Base-by-base conservation (phyloP, 805 yeast genomes). In the Yamadazyma kitorensis region DNA sequence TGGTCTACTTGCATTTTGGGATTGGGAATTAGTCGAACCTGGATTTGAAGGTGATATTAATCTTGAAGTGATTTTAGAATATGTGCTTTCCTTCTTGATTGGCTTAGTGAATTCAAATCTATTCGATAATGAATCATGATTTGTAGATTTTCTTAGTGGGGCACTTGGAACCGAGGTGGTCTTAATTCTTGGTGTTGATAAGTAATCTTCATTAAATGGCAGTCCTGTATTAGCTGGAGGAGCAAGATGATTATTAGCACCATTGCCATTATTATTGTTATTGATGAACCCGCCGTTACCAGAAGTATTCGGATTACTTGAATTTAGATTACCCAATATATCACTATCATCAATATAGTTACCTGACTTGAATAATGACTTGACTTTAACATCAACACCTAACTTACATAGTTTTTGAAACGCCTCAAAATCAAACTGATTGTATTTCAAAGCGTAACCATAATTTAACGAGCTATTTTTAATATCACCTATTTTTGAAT, bases 351-450 rank as follows among this genome's bases (percentile, higher is more conserved):
- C 28, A n/a, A 24, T 13, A 13, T n/a, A n/a, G n/a, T 19, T 9
- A 11, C 25, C 25, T 5, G 15, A 10, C 13, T 27, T 35, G 23
- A 26, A 35, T 18, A 80, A 64, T 0, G 78, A 56, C 43, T 74
- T 74, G 5, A 81, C 77, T 38, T 78, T 76, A 13, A 87, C 70
- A 38, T 74, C 74, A 13, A 82, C 86, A 9, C 95, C 93, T 60
- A 82, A 62, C 30, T 70, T 68, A 48, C 87, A 78, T 30, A 93
- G 62, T 27, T 81, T 80, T 44, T 81, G 86, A 43, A 86, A 80
- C 0, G 96, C 87, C 52, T 87, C 96, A 75, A 93, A 87, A 25
- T 87, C 70, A 51, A 69, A 86, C 12, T 95, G 96, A 52, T 93
- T 85, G 43, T 70, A 59, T 39, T 78, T 76, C 37, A 87, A 67